phyloP scores from a whole-genome alignment of 1,139 yeast genomes.

The Kodamaea plutei region DNA sequence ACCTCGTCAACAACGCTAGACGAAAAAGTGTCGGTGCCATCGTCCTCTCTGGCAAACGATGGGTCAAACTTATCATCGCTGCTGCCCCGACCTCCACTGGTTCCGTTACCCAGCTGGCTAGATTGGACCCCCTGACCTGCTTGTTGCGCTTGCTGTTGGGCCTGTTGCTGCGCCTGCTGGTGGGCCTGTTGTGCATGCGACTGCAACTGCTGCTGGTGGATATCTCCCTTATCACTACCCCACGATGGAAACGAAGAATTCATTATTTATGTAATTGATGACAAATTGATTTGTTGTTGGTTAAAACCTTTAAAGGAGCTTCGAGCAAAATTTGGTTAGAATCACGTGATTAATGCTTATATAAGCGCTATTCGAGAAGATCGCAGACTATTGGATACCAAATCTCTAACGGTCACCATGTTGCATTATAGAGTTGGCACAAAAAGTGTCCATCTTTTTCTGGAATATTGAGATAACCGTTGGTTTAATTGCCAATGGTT shows the following conservation, averaged over 20 bases:
- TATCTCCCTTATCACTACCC: slow-evolving; percentile 19
- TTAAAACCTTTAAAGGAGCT: too few relatives aligned
- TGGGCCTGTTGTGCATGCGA: slow-evolving; percentile 7
- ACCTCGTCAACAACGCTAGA: slow-evolving; percentile 24
- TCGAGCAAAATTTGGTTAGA: too few relatives aligned
- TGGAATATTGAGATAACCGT: too few relatives aligned
- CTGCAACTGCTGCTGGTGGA: slow-evolving; percentile 9
- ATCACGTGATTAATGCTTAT: too few relatives aligned
- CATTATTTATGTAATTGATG: slow-evolving; percentile 15
- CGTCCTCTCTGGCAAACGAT: slow-evolving; percentile 25
- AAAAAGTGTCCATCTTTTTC: too few relatives aligned
- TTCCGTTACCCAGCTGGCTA: not conserved
- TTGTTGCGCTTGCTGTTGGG: slow-evolving; percentile 4
- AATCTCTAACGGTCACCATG: too few relatives aligned
- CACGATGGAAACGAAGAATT: slow-evolving; percentile 24
- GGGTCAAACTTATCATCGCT: slow-evolving; percentile 27
- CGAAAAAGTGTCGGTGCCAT: slow-evolving; percentile 17
- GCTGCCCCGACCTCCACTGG: slow-evolving; percentile 6
- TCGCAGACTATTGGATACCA: too few relatives aligned
- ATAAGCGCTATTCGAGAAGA: too few relatives aligned
- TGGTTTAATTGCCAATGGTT: too few relatives aligned
- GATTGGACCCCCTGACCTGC: not conserved
- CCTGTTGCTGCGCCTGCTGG: slow-evolving; percentile 8
- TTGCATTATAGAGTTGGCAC: too few relatives aligned
- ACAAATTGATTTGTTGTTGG: slow-evolving; percentile 5